These are phyloP conservation scores for Arthrinium phaeospermum DNA, from an alignment of 2,329 filamentous ascomycete species.

Conservation along the genomic window DNA sequence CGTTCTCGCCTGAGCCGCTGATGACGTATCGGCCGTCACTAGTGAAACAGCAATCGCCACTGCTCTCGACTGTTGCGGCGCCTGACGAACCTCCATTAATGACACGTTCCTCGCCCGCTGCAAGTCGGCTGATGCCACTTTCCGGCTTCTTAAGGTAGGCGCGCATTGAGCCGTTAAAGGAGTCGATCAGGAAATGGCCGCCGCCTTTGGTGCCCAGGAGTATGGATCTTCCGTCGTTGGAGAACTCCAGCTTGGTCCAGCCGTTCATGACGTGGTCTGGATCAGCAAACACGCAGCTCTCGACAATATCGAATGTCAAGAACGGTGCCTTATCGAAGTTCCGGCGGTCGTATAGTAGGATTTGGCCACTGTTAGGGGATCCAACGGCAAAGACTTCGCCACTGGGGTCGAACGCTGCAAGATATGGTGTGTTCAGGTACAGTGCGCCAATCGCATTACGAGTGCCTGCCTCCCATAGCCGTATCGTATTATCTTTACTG, in stretches of 20 bases:
- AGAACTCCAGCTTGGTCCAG: conserved; percentile 94
- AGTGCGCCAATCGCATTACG: conserved; percentile 81
- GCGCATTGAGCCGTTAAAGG: conserved; percentile 82
- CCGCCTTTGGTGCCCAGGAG: conserved; percentile 82
- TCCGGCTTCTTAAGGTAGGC: conserved; percentile 70
- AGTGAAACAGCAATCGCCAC: conserved; percentile 85
- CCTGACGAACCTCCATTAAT: conserved; percentile 49
- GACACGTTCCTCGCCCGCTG: conserved; percentile 55
- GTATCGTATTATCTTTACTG: conserved; percentile 87
- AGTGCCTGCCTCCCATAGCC: conserved; percentile 86
- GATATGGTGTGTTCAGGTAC: conserved; percentile 78
- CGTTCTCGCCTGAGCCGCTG: conserved; percentile 75
- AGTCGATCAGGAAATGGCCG: conserved; percentile 92
- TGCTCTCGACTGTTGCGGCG: conserved; percentile 57
- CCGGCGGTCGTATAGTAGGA: conserved; percentile 90
- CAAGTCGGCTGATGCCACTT: conserved; percentile 57
- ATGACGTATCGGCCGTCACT: conserved; percentile 90
- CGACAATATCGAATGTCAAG: conserved; percentile 79
- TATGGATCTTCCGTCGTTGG: conserved; percentile 90
- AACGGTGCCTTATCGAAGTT: conserved; percentile 95
- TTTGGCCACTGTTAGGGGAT: conserved; percentile 76
- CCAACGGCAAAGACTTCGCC: conserved; percentile 91
- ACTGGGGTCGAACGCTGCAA: conserved; percentile 90
- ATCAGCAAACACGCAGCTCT: conserved; percentile 55
- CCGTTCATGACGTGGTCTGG: conserved; percentile 66